Evolutionary conservation across 2,329 filamentous ascomycete genomes (phyloP), one percentile per base, ranked within the genome.

Genomic region (Dothistroma septosporum): DNA sequence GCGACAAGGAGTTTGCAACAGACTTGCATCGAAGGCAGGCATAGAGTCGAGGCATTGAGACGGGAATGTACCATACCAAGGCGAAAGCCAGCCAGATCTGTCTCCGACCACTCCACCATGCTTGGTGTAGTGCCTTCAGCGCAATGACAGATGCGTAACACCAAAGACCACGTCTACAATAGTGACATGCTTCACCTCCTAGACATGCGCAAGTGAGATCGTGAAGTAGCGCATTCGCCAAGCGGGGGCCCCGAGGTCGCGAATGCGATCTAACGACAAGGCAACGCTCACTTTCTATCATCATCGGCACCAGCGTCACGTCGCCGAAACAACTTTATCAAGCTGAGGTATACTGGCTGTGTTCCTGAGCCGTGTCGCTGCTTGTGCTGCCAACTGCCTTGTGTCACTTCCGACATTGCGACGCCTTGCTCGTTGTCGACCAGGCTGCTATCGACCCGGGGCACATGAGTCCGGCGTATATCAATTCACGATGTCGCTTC

Each of bases 401-500:
- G 3, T 2, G 24, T 28, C 24, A 28, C 24, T 28, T 28, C 24
- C 6, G 24, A 28, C 24, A 28, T 6, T 6, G 24, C 24, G 24
- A 28, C 24, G 6, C 24, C 2, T 28, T 28, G 24, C 24, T 28
- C 24, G 24, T 28, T 6, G 24, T 28, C 12, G 2, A n/a, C 12
- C 12, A 12, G 7, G 19, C 28, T 5, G 19, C 19, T 33, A 55
- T 46, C 21, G 14, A 9, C 32, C 21, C 53, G 33, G 16, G 22
- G 12, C 10, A 50, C 47, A 16, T 28, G 6, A 11, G 49, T 57
- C 50, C 10, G 31, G 41, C 52, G 32, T 31, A 21, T n/a, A 10
- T 22, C 16, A 31, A 54, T 67, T 52, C 62, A 72, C 22, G 53
- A 84, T 85, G 82, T 78, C 81, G 44, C 72, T 83, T 11, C 73